Base-by-base conservation (phyloP, 2,329 filamentous ascomycete species). In the Plectosphaerella cucumerina region DNA sequence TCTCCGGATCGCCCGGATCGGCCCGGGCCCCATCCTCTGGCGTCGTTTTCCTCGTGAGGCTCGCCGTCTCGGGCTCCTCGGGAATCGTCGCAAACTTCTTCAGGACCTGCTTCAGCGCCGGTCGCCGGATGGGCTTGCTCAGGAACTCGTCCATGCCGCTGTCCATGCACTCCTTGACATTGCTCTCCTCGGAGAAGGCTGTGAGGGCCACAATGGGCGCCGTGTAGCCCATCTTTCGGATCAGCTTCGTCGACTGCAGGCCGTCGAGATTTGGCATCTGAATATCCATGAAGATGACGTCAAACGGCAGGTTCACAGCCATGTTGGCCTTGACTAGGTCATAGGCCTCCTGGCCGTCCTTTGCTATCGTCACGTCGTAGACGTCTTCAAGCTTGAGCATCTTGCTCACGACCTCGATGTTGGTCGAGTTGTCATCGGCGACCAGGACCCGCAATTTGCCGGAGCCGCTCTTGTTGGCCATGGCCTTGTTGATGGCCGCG, bases 251-350 rank as follows among this genome's bases (percentile, higher is more conserved):
- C 44, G 87, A 92, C 65, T 96, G 87, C 21, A 97, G 73, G 2
- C 92, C 92, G 62, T 96, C 91, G 14, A 97, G 79, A 56, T 94
- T 95, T 4, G 92, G 92, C 92, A 97, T 97, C 69, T 89, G 90
- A 8, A 96, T 87, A 61, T 97, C 92, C 92, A 96, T 97, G 63
- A 96, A 94, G 56, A 97, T 93, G 22, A 97, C 76, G 59, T 96
- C 90, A 64, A 93, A 96, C 3, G 80, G 80, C 50, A 80, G 76
- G 48, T 85, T 80, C 23, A 79, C 80, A 47, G 85, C 82, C 87
- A 96, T 94, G 56, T 85, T 87, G 15, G 84, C 84, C 64, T 90
- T 92, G 57, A 96, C 91, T 23, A 87, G 76, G 55, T 96, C 90
- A 53, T 91, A 89, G 0, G 92, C 92, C 69, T 96, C 89, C 66